These are phyloP conservation scores for Alternaria solani DNA, from an alignment of 2,329 filamentous ascomycete species.

Conservation along the genomic window DNA sequence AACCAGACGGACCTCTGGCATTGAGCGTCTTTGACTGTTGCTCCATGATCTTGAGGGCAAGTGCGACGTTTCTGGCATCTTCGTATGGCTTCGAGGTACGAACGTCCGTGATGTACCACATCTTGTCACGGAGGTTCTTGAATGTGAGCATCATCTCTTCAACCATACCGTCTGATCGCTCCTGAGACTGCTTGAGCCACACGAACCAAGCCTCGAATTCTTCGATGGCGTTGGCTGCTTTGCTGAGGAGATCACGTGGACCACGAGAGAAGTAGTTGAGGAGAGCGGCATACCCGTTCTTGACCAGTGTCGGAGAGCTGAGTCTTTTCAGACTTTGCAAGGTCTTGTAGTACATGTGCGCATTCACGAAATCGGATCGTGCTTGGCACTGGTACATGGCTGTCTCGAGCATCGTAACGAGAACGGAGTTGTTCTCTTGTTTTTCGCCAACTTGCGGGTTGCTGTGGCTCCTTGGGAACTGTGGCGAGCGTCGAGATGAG, in stretches of 20 bases:
- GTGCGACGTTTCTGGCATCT: constrained; percentile 83
- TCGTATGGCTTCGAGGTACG: constrained; percentile 89
- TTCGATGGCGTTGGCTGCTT: constrained; percentile 75
- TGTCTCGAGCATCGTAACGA: constrained; percentile 77
- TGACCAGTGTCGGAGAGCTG: constrained; percentile 66
- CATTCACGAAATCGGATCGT: constrained; percentile 81
- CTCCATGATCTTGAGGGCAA: constrained; percentile 91
- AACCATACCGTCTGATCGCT: constrained; percentile 76
- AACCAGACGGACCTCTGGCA: constrained; percentile 50
- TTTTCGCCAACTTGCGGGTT: constrained; percentile 47
- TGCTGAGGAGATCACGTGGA: constrained; percentile 72
- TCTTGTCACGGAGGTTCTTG: constrained; percentile 85
- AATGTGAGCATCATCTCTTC: constrained; percentile 78
- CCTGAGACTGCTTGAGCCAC: constrained; percentile 82
- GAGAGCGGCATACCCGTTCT: constrained; percentile 74
- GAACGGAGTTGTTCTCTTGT: constrained; percentile 57
- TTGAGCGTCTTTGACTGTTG: constrained; percentile 56
- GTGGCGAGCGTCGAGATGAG: constrained; percentile 47
- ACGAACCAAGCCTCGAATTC: constrained; percentile 84
- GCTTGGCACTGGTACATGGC: constrained; percentile 79
- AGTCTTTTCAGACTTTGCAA: constrained; percentile 74
- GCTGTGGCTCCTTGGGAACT: constrained; percentile 52
- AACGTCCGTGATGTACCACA: constrained; percentile 98
- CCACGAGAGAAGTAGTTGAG: constrained; percentile 77
- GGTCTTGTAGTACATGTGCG: constrained; percentile 86